Percentiles rank a stretch among this genome's conserved stretches.
Evolutionary conservation across 169 alveolate genomes (phyloP).

Genomic region (Plasmodium sp.): DNA sequence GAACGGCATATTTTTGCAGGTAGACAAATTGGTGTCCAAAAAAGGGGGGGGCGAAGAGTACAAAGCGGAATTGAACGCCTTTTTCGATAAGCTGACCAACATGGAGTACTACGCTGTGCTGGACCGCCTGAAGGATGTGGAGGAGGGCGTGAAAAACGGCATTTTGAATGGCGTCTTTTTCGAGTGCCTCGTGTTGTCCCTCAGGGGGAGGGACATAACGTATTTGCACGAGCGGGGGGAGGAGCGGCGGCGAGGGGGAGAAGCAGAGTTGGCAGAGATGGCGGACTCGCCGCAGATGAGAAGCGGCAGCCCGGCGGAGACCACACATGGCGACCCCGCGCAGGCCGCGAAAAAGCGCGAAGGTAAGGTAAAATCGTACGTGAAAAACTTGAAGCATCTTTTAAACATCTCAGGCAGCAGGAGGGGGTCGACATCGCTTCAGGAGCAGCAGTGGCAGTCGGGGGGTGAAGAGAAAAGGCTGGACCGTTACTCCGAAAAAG

Average conservation of each 20-base stretch:
- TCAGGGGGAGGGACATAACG: slow-evolving; percentile 38
- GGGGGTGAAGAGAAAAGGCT: not conserved
- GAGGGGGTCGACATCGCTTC: not conserved
- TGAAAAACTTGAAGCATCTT: slow-evolving; percentile 34
- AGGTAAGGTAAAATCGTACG: slow-evolving; percentile 37
- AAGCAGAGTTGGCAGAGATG: not conserved
- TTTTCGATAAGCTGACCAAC: slow-evolving; percentile 14
- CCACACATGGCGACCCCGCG: not conserved
- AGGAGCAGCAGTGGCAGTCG: not conserved
- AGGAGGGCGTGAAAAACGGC: slow-evolving; percentile 26
- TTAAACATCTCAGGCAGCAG: slow-evolving; percentile 13
- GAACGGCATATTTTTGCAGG: slow-evolving; percentile 45
- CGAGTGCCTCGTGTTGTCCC: slow-evolving; percentile 30
- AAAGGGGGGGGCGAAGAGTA: slow-evolving; percentile 30
- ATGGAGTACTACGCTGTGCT: slow-evolving; percentile 19
- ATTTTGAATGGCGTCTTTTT: slow-evolving; percentile 28
- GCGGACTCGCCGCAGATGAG: not conserved
- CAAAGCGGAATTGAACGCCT: slow-evolving; percentile 6
- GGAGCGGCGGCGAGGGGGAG: not conserved
- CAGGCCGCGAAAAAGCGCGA: not conserved
- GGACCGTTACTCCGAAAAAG: not conserved
- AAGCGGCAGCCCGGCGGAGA: not conserved
- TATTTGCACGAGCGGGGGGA: not conserved
- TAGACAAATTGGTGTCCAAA: slow-evolving; percentile 42
- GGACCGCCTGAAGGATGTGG: slow-evolving; percentile 34